Base-by-base conservation (phyloP, 805 yeast genomes). In the Brettanomyces custersianus region DNA sequence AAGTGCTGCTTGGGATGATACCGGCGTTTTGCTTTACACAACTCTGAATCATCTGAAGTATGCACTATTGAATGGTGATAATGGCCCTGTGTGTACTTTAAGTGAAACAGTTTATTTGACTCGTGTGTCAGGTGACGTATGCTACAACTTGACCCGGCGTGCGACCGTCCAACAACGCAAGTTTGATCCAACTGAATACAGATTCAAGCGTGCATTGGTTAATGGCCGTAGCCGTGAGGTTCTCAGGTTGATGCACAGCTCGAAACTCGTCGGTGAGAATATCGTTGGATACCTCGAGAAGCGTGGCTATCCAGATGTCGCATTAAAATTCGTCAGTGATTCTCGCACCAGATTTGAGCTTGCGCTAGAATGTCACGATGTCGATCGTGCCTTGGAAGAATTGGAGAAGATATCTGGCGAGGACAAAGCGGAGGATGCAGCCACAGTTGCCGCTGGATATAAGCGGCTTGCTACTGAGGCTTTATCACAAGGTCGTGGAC, bases 1-100 rank as follows among this genome's bases (percentile, higher is more conserved):
- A 66, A 79, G 94, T 63, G 96, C 96, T 32, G 85, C 95, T 15
- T 92, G 96, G 96, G 97, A 92, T 59, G 96, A 87, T 48, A 67
- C 83, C 33, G 90, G 90, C 36, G 95, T 94, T 22, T 71, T 92
- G 57, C 70, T 92, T 46, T 92, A 90, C 63, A 81, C 96, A 16
- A 92, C 99, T 6, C 70, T 92, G 59, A 90, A 90, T 63, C 99
- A 92, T 59, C 81, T 94, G 63, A 92, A 90, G 63, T 92, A 90
- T 62, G 80, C 90, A 32, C 67, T 92, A 53, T 68, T 90, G 54
- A 92, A 88, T 54, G 98, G 98, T 51, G 98, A 94, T 57, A 76
- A 68, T 49, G 99, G 99, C 52, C 87, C 92, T 34, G 83, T 92
- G 49, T 86, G 85, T 62, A 92, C 98, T 16, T 68, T 90, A 51